Evolutionary conservation across 768 basidiomycete genomes (phyloP).

Genomic region (Russula sp.): DNA sequence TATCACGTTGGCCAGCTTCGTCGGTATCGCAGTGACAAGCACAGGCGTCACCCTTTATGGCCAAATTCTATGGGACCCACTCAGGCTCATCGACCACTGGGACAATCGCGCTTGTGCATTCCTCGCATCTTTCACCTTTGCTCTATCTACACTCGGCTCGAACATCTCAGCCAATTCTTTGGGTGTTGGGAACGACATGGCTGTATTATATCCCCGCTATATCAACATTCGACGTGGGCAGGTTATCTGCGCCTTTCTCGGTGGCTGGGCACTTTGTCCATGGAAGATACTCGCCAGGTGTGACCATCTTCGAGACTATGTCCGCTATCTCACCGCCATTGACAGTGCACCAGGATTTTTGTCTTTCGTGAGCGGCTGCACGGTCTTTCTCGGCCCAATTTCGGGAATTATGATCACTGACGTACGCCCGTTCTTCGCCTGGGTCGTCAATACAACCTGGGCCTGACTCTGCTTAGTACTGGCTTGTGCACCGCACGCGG

Average conservation of each 20-base stretch:
- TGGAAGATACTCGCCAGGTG: conserved; percentile 70
- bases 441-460: neutral
- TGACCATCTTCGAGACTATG: conserved; percentile 21
- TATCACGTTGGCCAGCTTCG: conserved; percentile 71
- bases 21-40: conserved; percentile 77
- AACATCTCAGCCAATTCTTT: conserved; percentile 70
- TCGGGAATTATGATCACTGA: conserved; percentile 62
- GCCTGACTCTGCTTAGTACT: conserved; percentile 43
- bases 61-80: conserved; percentile 61
- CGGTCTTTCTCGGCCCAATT: conserved; percentile 81
- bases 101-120: conserved; percentile 81
- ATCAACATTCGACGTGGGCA: conserved; percentile 76
- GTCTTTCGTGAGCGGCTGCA: conserved; percentile 74
- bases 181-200: conserved; percentile 77
- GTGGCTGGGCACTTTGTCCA: conserved; percentile 76
- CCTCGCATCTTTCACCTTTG: conserved; percentile 71
- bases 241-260: conserved; percentile 69
- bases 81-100: conserved; percentile 70
- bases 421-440: conserved; percentile 31
- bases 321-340: neutral
- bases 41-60: conserved; percentile 73
- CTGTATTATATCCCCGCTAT: conserved; percentile 62
- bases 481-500: conserved; percentile 62
- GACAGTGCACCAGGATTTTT: conserved; percentile 55
- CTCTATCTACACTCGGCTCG: conserved; percentile 60